Base-by-base conservation (phyloP, 371 early-diverging fungal species). In the Choanephora cucurbitarum region DNA sequence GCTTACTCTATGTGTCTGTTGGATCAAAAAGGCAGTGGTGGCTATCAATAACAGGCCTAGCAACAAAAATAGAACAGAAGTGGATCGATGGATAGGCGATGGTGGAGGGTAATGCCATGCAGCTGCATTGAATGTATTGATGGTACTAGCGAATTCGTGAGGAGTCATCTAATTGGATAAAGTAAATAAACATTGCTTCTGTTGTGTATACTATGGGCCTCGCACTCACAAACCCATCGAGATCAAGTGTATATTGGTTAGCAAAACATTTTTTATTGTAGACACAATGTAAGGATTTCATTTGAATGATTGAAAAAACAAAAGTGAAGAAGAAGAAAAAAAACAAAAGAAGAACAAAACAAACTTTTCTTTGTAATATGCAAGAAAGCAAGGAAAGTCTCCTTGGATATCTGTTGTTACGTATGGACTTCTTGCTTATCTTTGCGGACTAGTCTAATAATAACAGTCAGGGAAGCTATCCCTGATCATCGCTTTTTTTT, bases 251-350 rank as follows among this genome's bases (percentile, higher is more conserved):
- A 21, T 74, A 74, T 54, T 70, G 68, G 60, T 70, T 62, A 28
- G 70, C 71, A 57, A 74, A 74, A 15, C 62, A 53, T 37, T 60
- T 55, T 13, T 57, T 50, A 33, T 55, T 49, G 52, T 68, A 66
- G n/a, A 58, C 46, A 52, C 74, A 74, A 22, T 66, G 74, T 52
- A 74, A 49, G 8, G 69, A 66, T 44, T 74, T 74, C 74, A 74
- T 67, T 47, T 48, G 43, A 21, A 46, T 28, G 56, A 13, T 51
- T 43, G 52, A 28, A 50, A 39, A 33, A 45, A 37, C 21, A 41
- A 17, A 23, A 34, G 7, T 5, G 28, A 28, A 28, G 3, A 28
- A 3, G 28, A 28, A 28, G 7, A 7, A 28, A 5, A 28, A 28
- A 28, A 28, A 7, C 28, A 28, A 28, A 28, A 28, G 28, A 28